phyloP scores from a whole-genome alignment of 2,329 filamentous ascomycete genomes.

The Didymosphaeria variabile region DNA sequence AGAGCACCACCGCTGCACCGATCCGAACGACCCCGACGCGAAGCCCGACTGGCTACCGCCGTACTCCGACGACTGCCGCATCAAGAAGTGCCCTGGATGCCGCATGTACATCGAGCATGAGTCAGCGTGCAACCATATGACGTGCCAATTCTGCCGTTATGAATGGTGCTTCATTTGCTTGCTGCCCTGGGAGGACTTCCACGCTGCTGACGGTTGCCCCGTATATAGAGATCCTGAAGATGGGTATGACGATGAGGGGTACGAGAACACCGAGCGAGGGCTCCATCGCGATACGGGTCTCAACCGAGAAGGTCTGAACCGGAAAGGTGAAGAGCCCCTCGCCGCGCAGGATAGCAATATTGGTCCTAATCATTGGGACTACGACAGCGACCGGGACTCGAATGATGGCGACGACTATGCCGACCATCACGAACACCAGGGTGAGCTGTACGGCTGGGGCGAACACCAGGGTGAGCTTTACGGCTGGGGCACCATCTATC shows the following conservation, averaged over 20 bases:
- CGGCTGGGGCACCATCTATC: too few relatives aligned
- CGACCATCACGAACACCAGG: neutral
- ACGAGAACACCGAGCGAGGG: neutral
- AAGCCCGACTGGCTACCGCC: constrained; percentile 2
- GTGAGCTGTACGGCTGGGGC: neutral
- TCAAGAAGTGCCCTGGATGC: constrained; percentile 9
- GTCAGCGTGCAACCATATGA: constrained; percentile 6
- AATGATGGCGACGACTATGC: neutral
- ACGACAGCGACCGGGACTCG: neutral
- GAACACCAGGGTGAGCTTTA: neutral
- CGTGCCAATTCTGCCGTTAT: neutral
- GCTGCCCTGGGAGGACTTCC: neutral
- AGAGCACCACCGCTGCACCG: neutral
- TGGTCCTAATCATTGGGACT: too few relatives aligned
- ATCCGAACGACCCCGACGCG: neutral
- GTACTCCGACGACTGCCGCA: constrained; percentile 4
- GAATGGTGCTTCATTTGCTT: constrained; percentile 8
- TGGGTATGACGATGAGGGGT: constrained; percentile 10
- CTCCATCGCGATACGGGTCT: neutral
- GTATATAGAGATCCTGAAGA: neutral
- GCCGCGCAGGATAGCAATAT: neutral
- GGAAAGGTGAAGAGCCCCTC: neutral
- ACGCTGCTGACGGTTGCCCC: neutral
- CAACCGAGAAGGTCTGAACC: neutral
- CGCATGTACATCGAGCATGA: neutral